phyloP scores from a whole-genome alignment of 2,329 filamentous ascomycete genomes.

The Elsinoe batatas region DNA sequence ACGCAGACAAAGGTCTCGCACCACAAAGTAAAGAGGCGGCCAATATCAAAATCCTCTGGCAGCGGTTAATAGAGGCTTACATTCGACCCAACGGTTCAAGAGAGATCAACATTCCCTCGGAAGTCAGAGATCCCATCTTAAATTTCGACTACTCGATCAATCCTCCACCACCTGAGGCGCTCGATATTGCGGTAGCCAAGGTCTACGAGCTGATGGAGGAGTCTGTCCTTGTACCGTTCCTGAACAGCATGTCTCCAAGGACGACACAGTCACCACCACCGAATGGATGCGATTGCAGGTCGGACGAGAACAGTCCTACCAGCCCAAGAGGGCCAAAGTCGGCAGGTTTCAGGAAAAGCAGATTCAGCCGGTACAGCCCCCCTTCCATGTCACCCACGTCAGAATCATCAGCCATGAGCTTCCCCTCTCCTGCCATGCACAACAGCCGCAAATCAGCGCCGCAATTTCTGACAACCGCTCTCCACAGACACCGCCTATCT shows the following conservation, averaged over 20 bases:
- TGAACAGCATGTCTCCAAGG: constrained; percentile 53
- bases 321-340: constrained; percentile 14
- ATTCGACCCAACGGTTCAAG: constrained; percentile 75
- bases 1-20: constrained; percentile 25
- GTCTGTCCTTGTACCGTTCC: constrained; percentile 83
- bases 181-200: constrained; percentile 76
- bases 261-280: constrained; percentile 31
- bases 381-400: constrained; percentile 22
- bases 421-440: constrained; percentile 16
- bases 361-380: constrained; percentile 27
- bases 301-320: constrained; percentile 10
- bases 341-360: constrained; percentile 14
- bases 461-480: constrained; percentile 23
- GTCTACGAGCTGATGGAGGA: constrained; percentile 97
- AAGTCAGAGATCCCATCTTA: constrained; percentile 73
- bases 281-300: constrained; percentile 18
- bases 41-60: constrained; percentile 74
- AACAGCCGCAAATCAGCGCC: constrained; percentile 27
- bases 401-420: constrained; percentile 22
- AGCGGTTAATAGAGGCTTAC: constrained; percentile 79
- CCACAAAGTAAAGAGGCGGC: constrained; percentile 50
- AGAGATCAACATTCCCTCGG: constrained; percentile 82
- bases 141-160: constrained; percentile 46
- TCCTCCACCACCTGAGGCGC: constrained; percentile 62
- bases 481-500: constrained; percentile 26